Base-by-base conservation (phyloP, 306 rosid species). In the Quillaja saponaria region DNA sequence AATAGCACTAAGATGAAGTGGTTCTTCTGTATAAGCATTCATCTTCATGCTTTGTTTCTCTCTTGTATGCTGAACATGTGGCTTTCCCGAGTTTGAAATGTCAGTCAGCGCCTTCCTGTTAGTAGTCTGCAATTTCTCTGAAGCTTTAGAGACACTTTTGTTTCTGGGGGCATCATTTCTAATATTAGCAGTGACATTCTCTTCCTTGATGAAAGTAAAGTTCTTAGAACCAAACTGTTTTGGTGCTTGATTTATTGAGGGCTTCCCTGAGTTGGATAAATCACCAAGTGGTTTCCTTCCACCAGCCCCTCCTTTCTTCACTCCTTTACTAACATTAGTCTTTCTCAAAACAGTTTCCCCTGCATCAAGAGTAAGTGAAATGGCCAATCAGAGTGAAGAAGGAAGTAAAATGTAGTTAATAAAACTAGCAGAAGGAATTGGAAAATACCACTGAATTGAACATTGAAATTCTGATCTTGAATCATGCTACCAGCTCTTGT, bases 261-360 rank as follows among this genome's bases (percentile, higher is more conserved):
- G 74, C 67, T 79, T 79, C 47, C 58, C 78, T 15, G 80, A 57
- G 21, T 86, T 81, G 6, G 90, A 83, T 34, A 86, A 47, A 71
- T 86, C 90, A 49, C 95, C 80, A 10, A 83, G 85, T 12, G 95
- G 87, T 64, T 86, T 83, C 73, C 87, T 83, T 52, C 82, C 87
- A 42, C 80, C 82, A 69, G 71, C 68, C 71, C 82, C 68, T 3
- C 47, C 58, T 73, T 88, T 85, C 72, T 31, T 67, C 64, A 69
- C 76, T 39, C 78, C 67, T 19, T 68, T 71, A 1, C 9, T 16
- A 3, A 48, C 48, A 61, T 78, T 71, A 13, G 53, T 64, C 74
- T 82, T 88, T 47, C 77, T 77, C 35, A 62, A 55, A 53, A 71
- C 48, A 73, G 81, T 56, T 41, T 68, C 40, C 39, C 84, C 95